Percentiles rank a stretch among this genome's conserved stretches.
Conservation (phyloP, 192 early-diverging fungal species). For the Coemansia sp. region DNA sequence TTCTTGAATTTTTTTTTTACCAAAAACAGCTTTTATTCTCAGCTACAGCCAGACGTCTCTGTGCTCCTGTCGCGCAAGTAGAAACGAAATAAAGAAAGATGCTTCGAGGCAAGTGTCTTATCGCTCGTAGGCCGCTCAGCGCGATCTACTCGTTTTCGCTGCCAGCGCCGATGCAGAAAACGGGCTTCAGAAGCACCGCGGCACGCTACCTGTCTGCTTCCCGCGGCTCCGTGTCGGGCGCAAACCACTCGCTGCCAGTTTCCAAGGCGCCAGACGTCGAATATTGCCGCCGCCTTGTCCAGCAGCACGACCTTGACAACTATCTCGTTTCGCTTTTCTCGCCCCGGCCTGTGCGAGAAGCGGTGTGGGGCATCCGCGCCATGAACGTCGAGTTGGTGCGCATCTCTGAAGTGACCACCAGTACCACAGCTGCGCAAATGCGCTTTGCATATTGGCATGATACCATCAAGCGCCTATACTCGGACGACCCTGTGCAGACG, state of each 20-base stretch:
- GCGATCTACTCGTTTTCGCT: not conserved
- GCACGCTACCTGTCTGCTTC: not conserved
- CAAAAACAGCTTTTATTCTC: no score
- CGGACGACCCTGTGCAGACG: constrained; percentile 69
- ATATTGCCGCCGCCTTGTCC: constrained; percentile 47
- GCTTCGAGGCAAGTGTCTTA: not conserved
- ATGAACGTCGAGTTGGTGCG: constrained; percentile 88
- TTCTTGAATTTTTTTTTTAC: no score
- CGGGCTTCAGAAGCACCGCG: not conserved
- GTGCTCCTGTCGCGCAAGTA: no score
- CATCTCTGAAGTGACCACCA: constrained; percentile 72
- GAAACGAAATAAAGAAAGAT: no score
- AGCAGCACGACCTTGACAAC: constrained; percentile 72
- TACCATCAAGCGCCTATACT: constrained; percentile 65
- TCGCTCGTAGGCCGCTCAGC: not conserved
- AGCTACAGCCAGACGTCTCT: no score
- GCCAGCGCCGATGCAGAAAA: not conserved
- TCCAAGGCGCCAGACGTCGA: constrained; percentile 31
- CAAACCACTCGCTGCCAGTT: constrained; percentile 2
- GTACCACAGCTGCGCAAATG: constrained; percentile 70
- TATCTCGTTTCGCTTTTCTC: constrained; percentile 80
- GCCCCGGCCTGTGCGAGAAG: constrained; percentile 62
- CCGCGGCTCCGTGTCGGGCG: not conserved
- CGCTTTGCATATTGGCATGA: constrained; percentile 89
- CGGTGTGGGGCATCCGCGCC: constrained; percentile 78